Evolutionary conservation across 2,329 filamentous ascomycete genomes (phyloP).

Genomic region (Penicillium sp.): DNA sequence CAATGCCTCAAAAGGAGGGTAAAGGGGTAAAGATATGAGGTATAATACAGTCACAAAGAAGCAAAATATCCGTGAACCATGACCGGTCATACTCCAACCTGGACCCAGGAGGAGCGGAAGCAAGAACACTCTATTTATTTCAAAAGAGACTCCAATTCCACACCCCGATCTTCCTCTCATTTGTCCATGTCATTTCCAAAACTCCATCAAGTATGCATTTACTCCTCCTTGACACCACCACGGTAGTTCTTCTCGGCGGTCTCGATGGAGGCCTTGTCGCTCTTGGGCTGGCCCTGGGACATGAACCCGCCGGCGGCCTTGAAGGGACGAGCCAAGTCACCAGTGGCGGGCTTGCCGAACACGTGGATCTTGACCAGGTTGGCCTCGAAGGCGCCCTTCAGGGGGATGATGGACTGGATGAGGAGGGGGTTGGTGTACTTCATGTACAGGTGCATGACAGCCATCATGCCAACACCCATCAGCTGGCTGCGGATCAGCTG

Average conservation of each 20-base stretch:
- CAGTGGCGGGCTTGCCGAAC: conserved; percentile 81
- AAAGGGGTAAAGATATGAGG: conserved; percentile 1
- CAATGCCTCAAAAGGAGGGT: background rate
- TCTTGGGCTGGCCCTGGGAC: conserved; percentile 75
- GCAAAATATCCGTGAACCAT: conserved; percentile 8
- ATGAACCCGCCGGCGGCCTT: conserved; percentile 85
- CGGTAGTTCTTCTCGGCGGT: conserved; percentile 57
- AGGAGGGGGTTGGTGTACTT: conserved; percentile 99
- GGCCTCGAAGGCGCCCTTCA: conserved; percentile 93
- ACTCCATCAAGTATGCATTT: conserved; percentile 24
- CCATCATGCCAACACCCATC: conserved; percentile 98
- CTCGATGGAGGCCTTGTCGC: conserved; percentile 80
- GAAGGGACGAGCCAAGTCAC: conserved; percentile 95
- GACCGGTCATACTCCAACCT: background rate
- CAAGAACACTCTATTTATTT: background rate
- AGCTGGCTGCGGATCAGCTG: conserved; percentile 85
- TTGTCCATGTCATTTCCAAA: background rate
- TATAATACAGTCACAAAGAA: conserved; percentile 23
- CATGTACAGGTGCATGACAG: conserved; percentile 97
- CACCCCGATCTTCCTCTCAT: background rate
- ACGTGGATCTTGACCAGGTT: conserved; percentile 97
- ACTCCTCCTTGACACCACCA: conserved; percentile 59
- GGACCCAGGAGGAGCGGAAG: conserved; percentile 1
- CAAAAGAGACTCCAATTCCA: background rate
- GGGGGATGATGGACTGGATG: conserved; percentile 97